Conservation (phyloP, 345 rosid species). For the Camelina laxa region DNA sequence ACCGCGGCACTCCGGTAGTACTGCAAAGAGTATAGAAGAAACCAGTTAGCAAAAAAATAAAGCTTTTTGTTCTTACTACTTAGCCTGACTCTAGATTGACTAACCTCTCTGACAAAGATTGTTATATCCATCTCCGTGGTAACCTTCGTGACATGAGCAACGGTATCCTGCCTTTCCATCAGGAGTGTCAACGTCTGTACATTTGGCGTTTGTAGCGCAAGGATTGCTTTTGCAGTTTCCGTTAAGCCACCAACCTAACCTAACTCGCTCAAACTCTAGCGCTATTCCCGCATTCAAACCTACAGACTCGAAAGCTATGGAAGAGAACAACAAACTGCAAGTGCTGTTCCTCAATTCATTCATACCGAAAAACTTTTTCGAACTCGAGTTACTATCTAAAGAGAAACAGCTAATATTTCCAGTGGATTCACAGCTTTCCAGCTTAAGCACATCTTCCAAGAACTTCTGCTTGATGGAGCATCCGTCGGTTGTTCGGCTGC, state of each 20-base stretch:
- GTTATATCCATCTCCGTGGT: constrained; percentile 65
- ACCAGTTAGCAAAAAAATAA: constrained; percentile 30
- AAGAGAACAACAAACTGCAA: constrained; percentile 59
- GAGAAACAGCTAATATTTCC: constrained; percentile 58
- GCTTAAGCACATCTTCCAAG: constrained; percentile 28
- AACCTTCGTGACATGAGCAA: constrained; percentile 63
- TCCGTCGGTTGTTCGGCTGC: constrained; percentile 19
- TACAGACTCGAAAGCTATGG: constrained; percentile 51
- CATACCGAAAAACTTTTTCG: constrained; percentile 36
- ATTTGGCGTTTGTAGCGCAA: constrained; percentile 49
- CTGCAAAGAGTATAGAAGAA: constrained; percentile 12
- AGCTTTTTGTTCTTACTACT: background rate
- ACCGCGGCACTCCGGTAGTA: constrained; percentile 51
- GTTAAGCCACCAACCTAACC: constrained; percentile 81
- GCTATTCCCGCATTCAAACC: constrained; percentile 31
- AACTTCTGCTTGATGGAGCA: constrained; percentile 52
- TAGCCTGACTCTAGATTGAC: constrained; percentile 41
- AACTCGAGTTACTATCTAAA: background rate
- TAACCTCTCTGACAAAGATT: constrained; percentile 70
- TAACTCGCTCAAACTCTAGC: constrained; percentile 56
- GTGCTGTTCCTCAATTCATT: constrained; percentile 19
- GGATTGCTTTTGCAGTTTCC: constrained; percentile 36
- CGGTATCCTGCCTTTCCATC: constrained; percentile 43
- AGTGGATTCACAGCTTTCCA: constrained; percentile 34
- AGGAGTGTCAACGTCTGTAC: constrained; percentile 12